Base-by-base conservation (phyloP, 345 rosid genomes). In the Linum tenue region DNA sequence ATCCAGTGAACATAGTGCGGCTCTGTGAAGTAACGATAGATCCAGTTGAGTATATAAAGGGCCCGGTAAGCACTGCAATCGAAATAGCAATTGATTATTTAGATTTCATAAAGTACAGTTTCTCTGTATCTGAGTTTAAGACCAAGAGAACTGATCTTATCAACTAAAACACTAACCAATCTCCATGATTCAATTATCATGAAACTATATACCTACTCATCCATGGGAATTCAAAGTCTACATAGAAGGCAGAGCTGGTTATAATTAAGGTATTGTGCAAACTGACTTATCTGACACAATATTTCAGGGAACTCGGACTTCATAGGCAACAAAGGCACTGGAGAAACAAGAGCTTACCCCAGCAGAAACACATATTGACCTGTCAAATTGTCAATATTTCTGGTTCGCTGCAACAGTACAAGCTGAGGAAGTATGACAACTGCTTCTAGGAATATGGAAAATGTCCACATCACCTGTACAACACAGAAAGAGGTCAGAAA, bases 371-470 rank as follows among this genome's bases (percentile, higher is more conserved):
- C 81, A 44, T 84, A 87, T 73, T 87, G 89, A 4, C 94, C 94
- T 0, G 90, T 90, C 76, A 87, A 74, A 80, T 85, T 90, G 67
- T 87, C 94, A 36, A 90, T 87, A 58, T 90, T 90, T 66, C 81
- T 81, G 56, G 97, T 87, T 80, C 91, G 84, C 65, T 87, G 94
- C 38, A 87, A 73, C 78, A 90, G 73, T 42, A 90, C 88, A 75
- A 87, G 88, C 74, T 87, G 96, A 72, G 94, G 94, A 67, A 90
- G 77, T 72, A 90, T 90, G 59, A 91, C 89, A 64, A 87, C 86
- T 58, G 94, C 96, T 80, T 87, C 96, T 74, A 90, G 72, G 76
- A 64, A 90, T 67, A 87, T 62, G 2, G 96, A 87, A 76, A 85
- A 90, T 2, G 96, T 56, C 94, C 96, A 87, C 77, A 85, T 70